Evolutionary conservation across 345 rosid species (phyloP), one percentile per base, ranked within the genome.

Genomic region (Gossypium australe): DNA sequence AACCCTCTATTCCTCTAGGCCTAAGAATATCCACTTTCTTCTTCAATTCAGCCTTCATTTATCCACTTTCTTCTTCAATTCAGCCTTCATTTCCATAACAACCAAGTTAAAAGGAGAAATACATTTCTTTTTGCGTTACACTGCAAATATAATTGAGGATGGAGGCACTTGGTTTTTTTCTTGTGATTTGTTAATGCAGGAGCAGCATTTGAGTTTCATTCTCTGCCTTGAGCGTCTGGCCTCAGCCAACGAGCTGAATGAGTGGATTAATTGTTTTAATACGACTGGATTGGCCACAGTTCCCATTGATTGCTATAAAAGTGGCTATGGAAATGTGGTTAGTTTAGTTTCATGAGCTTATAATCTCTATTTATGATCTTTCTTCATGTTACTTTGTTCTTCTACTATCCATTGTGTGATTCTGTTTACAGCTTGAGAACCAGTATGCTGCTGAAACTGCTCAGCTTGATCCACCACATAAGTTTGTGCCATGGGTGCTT

Each of bases 401-500:
- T 22, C 64, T 44, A 17, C 58, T 11, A 56, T 45, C 38, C 34
- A 57, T 45, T 60, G 2, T 43, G 18, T 45, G 44, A 44, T 34
- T 4, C 44, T 59, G 66, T 48, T 49, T 16, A 75, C 88, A 90
- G 96, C 77, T 90, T 27, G 89, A 87, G 70, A 78, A 76, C 44
- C 70, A 74, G 57, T 79, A 86, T 78, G 89, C 89, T 1, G 77
- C 70, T 7, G 91, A 89, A 78, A 90, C 93, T 41, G 73, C 82
- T 43, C 71, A 76, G 75, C 91, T 90, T 17, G 57, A 78, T 78
- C 96, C 96, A 59, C 71, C 88, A 1, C 91, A 87, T 61, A 79
- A 79, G 78, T 87, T 82, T 79, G 93, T 90, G 9, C 93, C 95
- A 27, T 89, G 93, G 91, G 82, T 90, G 69, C 83, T 87, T 61